Evolutionary conservation across 169 alveolate genomes (phyloP).

Genomic region (Eimeria acervulina): DNA sequence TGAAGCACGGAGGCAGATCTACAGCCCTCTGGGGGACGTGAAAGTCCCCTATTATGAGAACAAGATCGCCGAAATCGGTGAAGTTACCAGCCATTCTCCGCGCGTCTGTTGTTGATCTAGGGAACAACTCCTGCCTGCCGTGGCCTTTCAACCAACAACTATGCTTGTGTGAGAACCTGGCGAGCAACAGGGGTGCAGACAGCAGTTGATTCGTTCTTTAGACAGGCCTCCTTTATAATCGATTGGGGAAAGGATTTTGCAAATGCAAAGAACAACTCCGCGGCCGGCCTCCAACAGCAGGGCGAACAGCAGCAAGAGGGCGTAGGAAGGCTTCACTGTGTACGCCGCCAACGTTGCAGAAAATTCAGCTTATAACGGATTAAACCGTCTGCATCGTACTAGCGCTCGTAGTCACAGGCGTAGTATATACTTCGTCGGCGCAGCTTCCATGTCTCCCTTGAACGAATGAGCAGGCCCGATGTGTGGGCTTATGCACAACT

Average conservation of each 20-base stretch:
- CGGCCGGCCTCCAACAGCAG: neutral
- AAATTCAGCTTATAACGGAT: neutral
- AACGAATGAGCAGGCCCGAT: neutral
- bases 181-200: neutral
- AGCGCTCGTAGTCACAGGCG: neutral
- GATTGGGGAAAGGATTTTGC: neutral
- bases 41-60: constrained; percentile 95
- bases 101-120: neutral
- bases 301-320: neutral
- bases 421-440: neutral
- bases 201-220: neutral
- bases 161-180: neutral
- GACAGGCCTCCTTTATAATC: neutral
- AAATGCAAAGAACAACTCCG: neutral
- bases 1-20: constrained; percentile 94
- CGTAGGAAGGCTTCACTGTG: neutral
- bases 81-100: constrained; percentile 81
- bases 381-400: neutral
- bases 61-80: constrained; percentile 88
- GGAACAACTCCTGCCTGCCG: neutral
- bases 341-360: neutral
- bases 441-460: neutral
- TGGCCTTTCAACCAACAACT: neutral
- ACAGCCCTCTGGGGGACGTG: constrained; percentile 95
- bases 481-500: neutral